Evolutionary conservation across 257 asterid species (phyloP), one percentile per base, ranked within the genome.

Genomic region (Thymus mandschuricus): DNA sequence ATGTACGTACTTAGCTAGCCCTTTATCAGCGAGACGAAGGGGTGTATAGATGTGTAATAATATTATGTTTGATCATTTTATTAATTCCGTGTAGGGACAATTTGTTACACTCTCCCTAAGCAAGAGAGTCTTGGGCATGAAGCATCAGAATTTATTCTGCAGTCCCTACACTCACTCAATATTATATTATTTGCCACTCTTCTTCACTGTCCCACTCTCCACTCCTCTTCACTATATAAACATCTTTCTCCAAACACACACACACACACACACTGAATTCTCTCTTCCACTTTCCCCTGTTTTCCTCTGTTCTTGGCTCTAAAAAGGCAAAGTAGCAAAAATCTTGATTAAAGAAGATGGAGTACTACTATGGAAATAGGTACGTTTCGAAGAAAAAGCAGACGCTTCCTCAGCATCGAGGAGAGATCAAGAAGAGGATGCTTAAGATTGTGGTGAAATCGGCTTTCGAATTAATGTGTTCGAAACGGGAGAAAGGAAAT

Each of bases 71-170:
- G 40, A 35, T 35, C 2, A 34, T 34, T 34, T 34, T 34, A 21
- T 21, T 21, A 21, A 21, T 21, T 21, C 21, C 21, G 21, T 48
- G 54, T 48, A 48, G 54, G 54, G 54, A 48, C 54, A 1, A 13
- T 11, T 11, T 48, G 38, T 34, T 34, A 4, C 1, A 52, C 59
- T 65, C 12, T n/a, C 27, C 11, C 9, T 3, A 8, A 3, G 58
- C 10, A 66, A 0, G 1, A 43, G 33, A 69, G 10, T 44, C 64
- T 55, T 56, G 28, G 7, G 3, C 1, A 12, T 12, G 10, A 69
- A 69, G 73, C 40, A 55, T 43, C 56, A 55, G 64, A 69, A 69
- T 69, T 56, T 69, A 43, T 69, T 69, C 73, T 31, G 7, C 12
- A 30, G n/a, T 65, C 60, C 70, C 70, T 31, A 31, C 33, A 10